These are phyloP conservation scores for Kodamaea fungicola DNA, from an alignment of 1,139 yeast species.

Conservation along the genomic window DNA sequence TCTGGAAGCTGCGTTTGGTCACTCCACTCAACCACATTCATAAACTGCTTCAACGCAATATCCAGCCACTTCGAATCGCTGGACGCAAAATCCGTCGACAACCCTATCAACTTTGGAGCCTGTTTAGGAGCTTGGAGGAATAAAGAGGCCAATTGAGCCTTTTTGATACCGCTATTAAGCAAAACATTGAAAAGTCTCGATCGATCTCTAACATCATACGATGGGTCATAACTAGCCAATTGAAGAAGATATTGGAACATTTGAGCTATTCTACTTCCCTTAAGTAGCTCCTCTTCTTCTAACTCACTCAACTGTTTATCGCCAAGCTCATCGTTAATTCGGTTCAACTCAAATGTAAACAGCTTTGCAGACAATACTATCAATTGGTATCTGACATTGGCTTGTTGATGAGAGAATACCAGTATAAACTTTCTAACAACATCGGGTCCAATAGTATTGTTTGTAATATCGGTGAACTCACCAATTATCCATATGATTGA, in stretches of 20 bases:
- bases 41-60: conserved; percentile 17
- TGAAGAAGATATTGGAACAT: conserved; percentile 62
- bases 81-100: not conserved
- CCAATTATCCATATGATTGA: conserved; percentile 91
- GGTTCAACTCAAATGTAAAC: conserved; percentile 50
- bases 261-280: conserved; percentile 37
- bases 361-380: conserved; percentile 74
- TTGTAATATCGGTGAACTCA: conserved; percentile 54
- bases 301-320: conserved; percentile 14
- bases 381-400: conserved; percentile 65
- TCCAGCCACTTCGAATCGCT: conserved; percentile 2
- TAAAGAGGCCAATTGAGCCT: conserved; percentile 62
- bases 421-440: conserved; percentile 60
- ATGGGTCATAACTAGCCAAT: conserved; percentile 69
- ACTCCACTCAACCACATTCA: conserved; percentile 34
- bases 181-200: conserved; percentile 68
- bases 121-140: conserved; percentile 84
- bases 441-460: conserved; percentile 65
- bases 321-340: conserved; percentile 21
- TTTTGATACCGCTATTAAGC: conserved; percentile 31
- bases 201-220: conserved; percentile 80
- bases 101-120: conserved; percentile 34
- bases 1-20: conserved; percentile 32
- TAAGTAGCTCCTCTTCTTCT: conserved; percentile 28
- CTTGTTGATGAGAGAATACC: conserved; percentile 54